Evolutionary conservation across 495 filamentous ascomycete species (phyloP).

Genomic region (Terfezia boudieri): DNA sequence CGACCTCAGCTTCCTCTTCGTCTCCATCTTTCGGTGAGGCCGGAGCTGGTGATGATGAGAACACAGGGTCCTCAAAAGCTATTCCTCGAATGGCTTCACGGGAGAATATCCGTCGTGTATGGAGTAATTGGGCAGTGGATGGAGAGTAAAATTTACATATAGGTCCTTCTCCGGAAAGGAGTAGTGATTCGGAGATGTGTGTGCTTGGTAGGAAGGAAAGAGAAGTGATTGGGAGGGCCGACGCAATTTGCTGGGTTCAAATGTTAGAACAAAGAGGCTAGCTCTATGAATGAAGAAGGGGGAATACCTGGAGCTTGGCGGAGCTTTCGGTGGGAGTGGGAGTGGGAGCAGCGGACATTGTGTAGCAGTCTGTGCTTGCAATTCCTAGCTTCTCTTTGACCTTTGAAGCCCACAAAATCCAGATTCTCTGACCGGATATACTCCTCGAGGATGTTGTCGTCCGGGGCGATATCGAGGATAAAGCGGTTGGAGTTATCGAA

Average conservation of each 20-base stretch:
- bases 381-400: too few species aligned
- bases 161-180: slow-evolving; percentile 56
- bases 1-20: not conserved
- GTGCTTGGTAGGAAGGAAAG: slow-evolving; percentile 9
- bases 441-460: too few species aligned
- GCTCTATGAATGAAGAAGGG: too few species aligned
- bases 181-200: slow-evolving; percentile 1
- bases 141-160: slow-evolving; percentile 40
- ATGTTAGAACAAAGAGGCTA: too few species aligned
- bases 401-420: too few species aligned
- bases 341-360: too few species aligned
- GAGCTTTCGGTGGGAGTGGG: too few species aligned
- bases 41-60: not conserved
- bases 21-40: slow-evolving; percentile 3
- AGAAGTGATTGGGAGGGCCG: slow-evolving; percentile 12
- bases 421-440: too few species aligned
- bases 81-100: slow-evolving; percentile 52
- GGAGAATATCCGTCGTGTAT: slow-evolving; percentile 29
- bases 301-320: too few species aligned
- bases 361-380: too few species aligned
- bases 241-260: slow-evolving; percentile 2
- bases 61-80: slow-evolving; percentile 10
- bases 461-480: too few species aligned
- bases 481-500: too few species aligned
- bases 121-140: slow-evolving; percentile 19